A percentile compares a stretch with the other conserved stretches of the same genome.
Evolutionary conservation across 2,329 filamentous ascomycete species (phyloP).

Genomic region (Xylariaceae sp.): DNA sequence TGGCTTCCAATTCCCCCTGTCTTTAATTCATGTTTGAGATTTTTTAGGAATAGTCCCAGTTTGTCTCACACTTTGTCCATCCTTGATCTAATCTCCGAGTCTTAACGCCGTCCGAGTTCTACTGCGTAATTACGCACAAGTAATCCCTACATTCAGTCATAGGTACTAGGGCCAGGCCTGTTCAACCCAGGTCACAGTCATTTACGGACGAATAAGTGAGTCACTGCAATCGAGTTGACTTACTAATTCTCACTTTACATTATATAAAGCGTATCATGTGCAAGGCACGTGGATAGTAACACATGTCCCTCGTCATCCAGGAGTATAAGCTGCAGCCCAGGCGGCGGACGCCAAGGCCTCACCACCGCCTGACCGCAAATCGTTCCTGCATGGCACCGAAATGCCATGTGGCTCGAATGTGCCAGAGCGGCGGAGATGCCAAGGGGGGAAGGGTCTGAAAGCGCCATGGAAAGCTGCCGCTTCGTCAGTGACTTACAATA

Average conservation of each 20-base stretch:
- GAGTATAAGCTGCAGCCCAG: conserved; percentile 1
- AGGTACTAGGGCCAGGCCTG: no score
- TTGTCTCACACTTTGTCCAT: background rate
- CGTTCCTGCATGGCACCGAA: conserved; percentile 19
- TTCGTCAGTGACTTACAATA: background rate
- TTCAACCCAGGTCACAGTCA: no score
- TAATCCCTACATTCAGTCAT: no score
- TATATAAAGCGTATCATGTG: no score
- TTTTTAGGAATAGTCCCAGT: background rate
- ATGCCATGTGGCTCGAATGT: conserved; percentile 21
- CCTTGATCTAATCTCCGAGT: background rate
- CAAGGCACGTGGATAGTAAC: background rate
- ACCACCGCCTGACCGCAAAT: conserved; percentile 5
- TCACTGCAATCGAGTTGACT: no score
- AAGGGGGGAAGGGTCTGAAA: background rate
- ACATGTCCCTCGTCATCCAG: background rate
- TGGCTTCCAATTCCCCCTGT: conserved; percentile 1
- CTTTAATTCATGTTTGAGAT: background rate
- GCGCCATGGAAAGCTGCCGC: background rate
- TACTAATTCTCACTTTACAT: no score
- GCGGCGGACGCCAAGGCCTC: conserved; percentile 9
- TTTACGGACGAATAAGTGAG: no score
- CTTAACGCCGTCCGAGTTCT: no score
- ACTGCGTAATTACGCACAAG: no score
- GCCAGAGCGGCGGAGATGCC: conserved; percentile 11